Evolutionary conservation across 2,329 filamentous ascomycete species (phyloP).

Genomic region (Pseudovirgaria hyperparasitica): DNA sequence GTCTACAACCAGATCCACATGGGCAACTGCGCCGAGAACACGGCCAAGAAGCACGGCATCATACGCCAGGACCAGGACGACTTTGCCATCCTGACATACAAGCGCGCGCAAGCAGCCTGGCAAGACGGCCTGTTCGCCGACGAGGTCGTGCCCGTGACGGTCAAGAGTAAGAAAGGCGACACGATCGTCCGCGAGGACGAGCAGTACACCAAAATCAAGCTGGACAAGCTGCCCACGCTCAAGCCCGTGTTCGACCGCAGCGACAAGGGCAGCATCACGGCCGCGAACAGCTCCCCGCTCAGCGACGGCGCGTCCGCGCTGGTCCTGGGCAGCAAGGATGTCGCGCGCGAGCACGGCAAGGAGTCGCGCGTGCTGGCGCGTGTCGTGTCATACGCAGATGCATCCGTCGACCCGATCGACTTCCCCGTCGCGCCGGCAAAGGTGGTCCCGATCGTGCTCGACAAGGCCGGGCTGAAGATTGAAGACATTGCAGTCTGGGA

Average conservation of each 20-base stretch:
- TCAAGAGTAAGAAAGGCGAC: conserved; percentile 70
- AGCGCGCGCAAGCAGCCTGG: conserved; percentile 85
- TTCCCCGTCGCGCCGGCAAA: conserved; percentile 89
- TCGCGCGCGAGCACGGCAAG: conserved; percentile 68
- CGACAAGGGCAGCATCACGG: conserved; percentile 85
- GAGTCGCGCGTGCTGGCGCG: conserved; percentile 74
- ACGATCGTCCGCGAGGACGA: conserved; percentile 72
- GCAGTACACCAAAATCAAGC: conserved; percentile 74
- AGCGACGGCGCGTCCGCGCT: conserved; percentile 91
- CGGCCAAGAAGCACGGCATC: conserved; percentile 74
- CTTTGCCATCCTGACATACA: conserved; percentile 81
- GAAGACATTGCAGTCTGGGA: conserved; percentile 93
- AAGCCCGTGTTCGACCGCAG: conserved; percentile 87
- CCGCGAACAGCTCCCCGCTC: conserved; percentile 85
- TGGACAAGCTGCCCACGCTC: conserved; percentile 72
- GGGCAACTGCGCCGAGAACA: conserved; percentile 93
- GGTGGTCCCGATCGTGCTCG: conserved; percentile 79
- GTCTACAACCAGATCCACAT: conserved; percentile 97
- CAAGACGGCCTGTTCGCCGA: conserved; percentile 69
- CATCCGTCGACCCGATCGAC: conserved; percentile 79
- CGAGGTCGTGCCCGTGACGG: conserved; percentile 78
- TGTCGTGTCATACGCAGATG: conserved; percentile 78
- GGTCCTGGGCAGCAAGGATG: conserved; percentile 67
- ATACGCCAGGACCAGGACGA: conserved; percentile 78
- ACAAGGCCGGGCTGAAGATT: conserved; percentile 79